Evolutionary conservation across 768 basidiomycete genomes (phyloP), one percentile per base, ranked within the genome.

Genomic region (Hygrophoropsis aurantiaca): DNA sequence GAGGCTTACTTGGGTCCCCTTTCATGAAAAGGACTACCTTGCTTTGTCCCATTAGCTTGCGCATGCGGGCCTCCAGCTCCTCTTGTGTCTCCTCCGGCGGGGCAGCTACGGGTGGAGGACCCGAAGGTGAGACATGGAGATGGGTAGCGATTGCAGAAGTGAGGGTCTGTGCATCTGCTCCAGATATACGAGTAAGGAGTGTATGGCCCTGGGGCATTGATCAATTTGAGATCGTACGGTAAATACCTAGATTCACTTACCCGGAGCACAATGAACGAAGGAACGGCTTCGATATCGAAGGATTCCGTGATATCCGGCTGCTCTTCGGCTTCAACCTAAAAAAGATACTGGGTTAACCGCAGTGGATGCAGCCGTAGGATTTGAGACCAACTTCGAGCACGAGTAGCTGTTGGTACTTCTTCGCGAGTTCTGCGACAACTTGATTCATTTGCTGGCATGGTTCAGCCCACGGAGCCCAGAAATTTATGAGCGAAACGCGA

Each of bases 381-480:
- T 9, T 11, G n/a, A n/a, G 34, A 58, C 72, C 46, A 67, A 88
- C 92, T 63, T 87, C 78, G 11, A 98, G 72, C 49, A 91, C 87
- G 19, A 97, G 73, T 2, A 88, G 65, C 3, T 71, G 55, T 0
- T 81, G 72, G 59, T 91, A 78, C 61, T 88, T 87, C 52, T 77
- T 80, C 2, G 93, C 80, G 37, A 95, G 74, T 58, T 89, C 87
- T 8, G 59, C 50, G 15, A 88, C 80, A 25, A 94, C 81, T 36
- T 82, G 73, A 70, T 93, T 94, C 87, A 97, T 95, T 57, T 85
- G 78, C 57, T 77, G 77, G 74, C 94, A 98, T 33, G 94, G 93
- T 51, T 81, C 87, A 0, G 93, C 97, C 91, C 92, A 88, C 67
- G 81, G 73, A 35, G 94, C 90, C 88, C 93, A 94, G 66, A 97